Conservation (phyloP, 75 land plant genomes). For the Ceratopteris richardii region DNA sequence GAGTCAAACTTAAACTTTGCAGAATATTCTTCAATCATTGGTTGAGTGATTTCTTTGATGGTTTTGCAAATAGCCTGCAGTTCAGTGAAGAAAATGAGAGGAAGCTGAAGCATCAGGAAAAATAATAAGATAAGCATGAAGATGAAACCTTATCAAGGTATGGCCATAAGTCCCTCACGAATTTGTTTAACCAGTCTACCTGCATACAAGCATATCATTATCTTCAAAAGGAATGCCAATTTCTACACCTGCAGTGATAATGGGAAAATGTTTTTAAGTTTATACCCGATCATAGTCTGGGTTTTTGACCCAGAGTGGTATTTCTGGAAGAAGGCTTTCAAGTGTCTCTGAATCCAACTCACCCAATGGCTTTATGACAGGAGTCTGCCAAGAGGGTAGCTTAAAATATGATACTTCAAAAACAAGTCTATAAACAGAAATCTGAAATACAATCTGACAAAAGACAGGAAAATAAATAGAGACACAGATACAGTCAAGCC, state of each 20-base stretch:
- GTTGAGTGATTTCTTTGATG: slow-evolving; percentile 45
- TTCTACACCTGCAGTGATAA: neutral
- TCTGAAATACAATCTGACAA: too few species aligned
- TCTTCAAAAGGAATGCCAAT: neutral
- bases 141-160: slow-evolving; percentile 74
- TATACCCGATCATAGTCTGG: slow-evolving; percentile 88
- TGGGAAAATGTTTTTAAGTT: neutral
- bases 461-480: too few species aligned
- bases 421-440: too few species aligned
- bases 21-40: slow-evolving; percentile 61
- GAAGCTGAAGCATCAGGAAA: neutral
- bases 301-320: slow-evolving; percentile 83
- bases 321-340: slow-evolving; percentile 43
- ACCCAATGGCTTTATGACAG: slow-evolving; percentile 37
- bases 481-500: too few species aligned
- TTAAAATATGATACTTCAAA: too few species aligned
- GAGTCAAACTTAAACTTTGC: slow-evolving; percentile 53
- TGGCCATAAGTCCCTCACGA: slow-evolving; percentile 73
- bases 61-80: slow-evolving; percentile 72
- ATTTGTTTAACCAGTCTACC: slow-evolving; percentile 90
- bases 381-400: slow-evolving; percentile 54
- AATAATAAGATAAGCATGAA: neutral
- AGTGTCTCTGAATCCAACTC: slow-evolving; percentile 54
- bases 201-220: slow-evolving; percentile 9
- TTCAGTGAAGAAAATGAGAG: neutral